Percentiles rank a stretch among this genome's conserved stretches.
Evolutionary conservation across 768 basidiomycete species (phyloP).

Genomic region (Termitomyces sp.): DNA sequence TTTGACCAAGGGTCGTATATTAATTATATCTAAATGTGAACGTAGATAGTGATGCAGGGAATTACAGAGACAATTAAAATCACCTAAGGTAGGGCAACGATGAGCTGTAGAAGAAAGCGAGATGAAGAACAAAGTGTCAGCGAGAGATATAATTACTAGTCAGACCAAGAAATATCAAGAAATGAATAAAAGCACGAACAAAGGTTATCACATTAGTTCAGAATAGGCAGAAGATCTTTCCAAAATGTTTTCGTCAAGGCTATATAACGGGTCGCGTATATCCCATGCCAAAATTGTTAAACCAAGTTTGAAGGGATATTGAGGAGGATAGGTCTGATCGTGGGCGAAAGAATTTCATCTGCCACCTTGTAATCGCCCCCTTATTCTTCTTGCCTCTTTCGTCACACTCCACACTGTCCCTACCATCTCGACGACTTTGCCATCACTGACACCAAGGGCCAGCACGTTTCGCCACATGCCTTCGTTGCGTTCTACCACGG

Average conservation of each 20-base stretch:
- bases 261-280: neutral
- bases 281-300: neutral
- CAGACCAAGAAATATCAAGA: too few relatives aligned
- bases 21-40: neutral
- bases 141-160: too few relatives aligned
- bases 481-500: slow-evolving; percentile 37
- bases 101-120: neutral
- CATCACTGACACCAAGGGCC: slow-evolving; percentile 43
- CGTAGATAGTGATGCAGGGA: neutral
- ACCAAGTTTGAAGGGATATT: neutral
- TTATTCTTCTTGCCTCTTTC: slow-evolving; percentile 46
- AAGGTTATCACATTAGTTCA: too few relatives aligned
- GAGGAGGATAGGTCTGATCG: neutral
- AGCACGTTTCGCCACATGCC: slow-evolving; percentile 68
- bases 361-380: slow-evolving; percentile 2
- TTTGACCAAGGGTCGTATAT: neutral
- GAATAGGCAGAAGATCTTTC: too few relatives aligned
- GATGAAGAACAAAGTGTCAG: neutral
- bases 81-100: neutral
- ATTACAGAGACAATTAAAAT: neutral
- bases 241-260: neutral
- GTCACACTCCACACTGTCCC: slow-evolving; percentile 71
- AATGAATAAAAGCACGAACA: too few relatives aligned
- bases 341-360: neutral
- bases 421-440: slow-evolving; percentile 39